Evolutionary conservation across 139 green algal species (phyloP).

Genomic region (Desmodesmus armatus): DNA sequence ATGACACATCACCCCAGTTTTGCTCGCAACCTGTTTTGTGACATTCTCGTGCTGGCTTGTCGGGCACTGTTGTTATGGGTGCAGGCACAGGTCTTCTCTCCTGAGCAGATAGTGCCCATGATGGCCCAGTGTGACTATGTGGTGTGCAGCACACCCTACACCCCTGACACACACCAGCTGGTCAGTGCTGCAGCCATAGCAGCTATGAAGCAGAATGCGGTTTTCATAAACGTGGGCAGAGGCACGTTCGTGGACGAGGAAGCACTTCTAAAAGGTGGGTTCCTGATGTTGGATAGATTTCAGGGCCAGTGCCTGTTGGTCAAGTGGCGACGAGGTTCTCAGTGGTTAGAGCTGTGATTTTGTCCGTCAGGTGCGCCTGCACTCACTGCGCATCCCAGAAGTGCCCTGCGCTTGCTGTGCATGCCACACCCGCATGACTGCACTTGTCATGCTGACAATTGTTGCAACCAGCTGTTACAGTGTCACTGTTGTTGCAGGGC

Average conservation of each 20-base stretch:
- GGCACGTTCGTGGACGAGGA: constrained; percentile 82
- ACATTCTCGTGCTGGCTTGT: neutral
- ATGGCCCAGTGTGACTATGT: constrained; percentile 80
- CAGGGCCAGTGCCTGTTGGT: neutral
- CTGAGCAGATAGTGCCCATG: constrained; percentile 64
- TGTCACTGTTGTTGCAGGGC: neutral
- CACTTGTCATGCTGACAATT: no score
- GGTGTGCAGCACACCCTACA: constrained; percentile 54
- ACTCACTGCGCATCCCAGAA: no score
- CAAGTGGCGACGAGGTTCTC: neutral
- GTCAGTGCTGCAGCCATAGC: neutral
- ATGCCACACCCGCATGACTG: no score
- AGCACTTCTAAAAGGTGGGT: constrained; percentile 73
- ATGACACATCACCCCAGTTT: neutral
- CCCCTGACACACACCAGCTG: neutral
- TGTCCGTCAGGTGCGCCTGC: no score
- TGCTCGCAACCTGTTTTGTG: neutral
- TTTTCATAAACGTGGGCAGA: constrained; percentile 87
- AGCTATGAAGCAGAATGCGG: constrained; percentile 73
- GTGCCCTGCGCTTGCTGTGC: no score
- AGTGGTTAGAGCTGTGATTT: neutral
- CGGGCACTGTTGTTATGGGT: neutral
- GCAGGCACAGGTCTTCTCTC: constrained; percentile 69
- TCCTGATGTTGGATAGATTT: neutral
- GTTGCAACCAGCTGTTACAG: neutral